Evolutionary conservation across 2,329 filamentous ascomycete genomes (phyloP), one percentile per base, ranked within the genome.

Genomic region (Aspergillus ibericus): DNA sequence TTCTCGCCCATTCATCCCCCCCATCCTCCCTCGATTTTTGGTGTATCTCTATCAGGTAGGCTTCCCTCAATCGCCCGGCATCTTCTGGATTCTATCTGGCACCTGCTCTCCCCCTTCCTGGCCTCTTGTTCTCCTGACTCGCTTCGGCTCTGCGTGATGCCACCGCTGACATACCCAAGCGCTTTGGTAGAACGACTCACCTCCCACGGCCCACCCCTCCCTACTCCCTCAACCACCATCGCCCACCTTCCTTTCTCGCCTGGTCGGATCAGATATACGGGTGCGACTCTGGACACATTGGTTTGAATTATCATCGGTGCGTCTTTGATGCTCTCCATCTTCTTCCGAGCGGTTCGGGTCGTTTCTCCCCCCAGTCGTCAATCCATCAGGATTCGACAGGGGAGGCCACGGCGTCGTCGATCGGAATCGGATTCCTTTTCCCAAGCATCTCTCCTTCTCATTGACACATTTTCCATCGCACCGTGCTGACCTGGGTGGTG

Each of bases 111-210:
- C 40, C 18, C 40, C 38, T 58, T 42, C 38, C 27, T 29, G 40
- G 22, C 48, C 38, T 36, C 57, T 44, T 51, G 53, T 57, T 63
- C 53, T 60, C 63, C 61, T 63, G 53, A 59, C 44, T 59, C 49
- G 53, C 59, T 63, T 66, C 59, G 51, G 64, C 60, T 67, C 65
- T 68, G 66, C 65, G 63, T 66, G 66, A 72, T 71, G 66, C 66
- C 72, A 74, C 65, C 72, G 72, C 74, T 77, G 72, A 76, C 72
- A 68, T 70, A 67, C 68, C 69, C 66, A 70, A 72, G 66, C 71
- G 69, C 73, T 73, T 73, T 73, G 66, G 65, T 72, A 71, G 70
- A 62, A 70, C 62, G 63, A 67, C 66, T 67, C 59, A 66, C 65
- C 66, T 66, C 63, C 62, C 62, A 63, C 64, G 63, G 65, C 63